A percentile compares a stretch with the other conserved stretches of the same genome.
These are phyloP conservation scores for Whalleya microplaca DNA, from an alignment of 2,329 filamentous ascomycete genomes.

Conservation along the genomic window DNA sequence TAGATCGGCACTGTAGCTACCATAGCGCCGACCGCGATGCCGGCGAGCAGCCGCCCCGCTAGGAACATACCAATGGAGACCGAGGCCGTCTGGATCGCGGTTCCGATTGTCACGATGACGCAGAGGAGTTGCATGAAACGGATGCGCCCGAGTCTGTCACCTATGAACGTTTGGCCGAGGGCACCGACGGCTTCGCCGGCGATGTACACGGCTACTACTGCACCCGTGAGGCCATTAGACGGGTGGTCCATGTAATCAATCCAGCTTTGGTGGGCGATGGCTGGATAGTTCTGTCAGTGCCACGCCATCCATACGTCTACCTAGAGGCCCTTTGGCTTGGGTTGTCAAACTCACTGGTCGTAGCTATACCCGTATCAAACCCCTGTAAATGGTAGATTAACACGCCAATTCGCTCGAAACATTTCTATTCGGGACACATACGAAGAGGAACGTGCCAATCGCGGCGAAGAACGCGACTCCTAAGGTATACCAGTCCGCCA, in stretches of 20 bases:
- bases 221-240: conserved; percentile 56
- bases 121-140: conserved; percentile 59
- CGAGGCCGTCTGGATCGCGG: conserved; percentile 56
- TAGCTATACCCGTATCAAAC: conserved; percentile 64
- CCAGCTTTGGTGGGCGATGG: conserved; percentile 64
- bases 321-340: background rate
- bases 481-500: conserved; percentile 46
- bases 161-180: conserved; percentile 55
- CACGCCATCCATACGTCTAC: background rate
- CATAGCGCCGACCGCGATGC: conserved; percentile 48
- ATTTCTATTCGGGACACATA: conserved; percentile 36
- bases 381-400: conserved; percentile 42
- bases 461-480: conserved; percentile 59
- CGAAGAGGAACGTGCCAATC: conserved; percentile 62
- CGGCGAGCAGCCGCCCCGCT: conserved; percentile 51
- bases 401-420: background rate
- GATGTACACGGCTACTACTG: conserved; percentile 61
- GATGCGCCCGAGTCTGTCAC: conserved; percentile 56
- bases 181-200: conserved; percentile 62
- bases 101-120: conserved; percentile 57
- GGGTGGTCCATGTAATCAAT: conserved; percentile 61
- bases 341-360: conserved; percentile 50
- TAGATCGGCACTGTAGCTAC: conserved; percentile 59
- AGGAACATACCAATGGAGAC: conserved; percentile 60
- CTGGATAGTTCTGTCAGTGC: conserved; percentile 32